Evolutionary conservation across 495 filamentous ascomycete genomes (phyloP).

Genomic region (Amorphotheca resinae): DNA sequence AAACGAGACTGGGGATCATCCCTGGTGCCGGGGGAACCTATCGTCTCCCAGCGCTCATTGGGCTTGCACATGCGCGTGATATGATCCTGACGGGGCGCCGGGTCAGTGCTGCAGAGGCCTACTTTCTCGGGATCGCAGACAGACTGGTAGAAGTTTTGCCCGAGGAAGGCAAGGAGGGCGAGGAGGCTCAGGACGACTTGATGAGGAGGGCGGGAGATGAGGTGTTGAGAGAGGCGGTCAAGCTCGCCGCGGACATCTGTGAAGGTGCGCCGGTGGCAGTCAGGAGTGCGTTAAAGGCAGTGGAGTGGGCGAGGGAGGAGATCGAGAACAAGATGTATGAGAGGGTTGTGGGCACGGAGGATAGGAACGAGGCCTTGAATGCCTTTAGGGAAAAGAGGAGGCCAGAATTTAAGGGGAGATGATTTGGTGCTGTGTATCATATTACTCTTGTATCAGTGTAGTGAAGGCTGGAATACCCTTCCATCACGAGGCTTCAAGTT

Average conservation of each 20-base stretch:
- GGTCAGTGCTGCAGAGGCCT: constrained; percentile 66
- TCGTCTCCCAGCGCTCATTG: constrained; percentile 67
- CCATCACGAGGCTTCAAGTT: too few relatives aligned
- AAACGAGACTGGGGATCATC: constrained; percentile 84
- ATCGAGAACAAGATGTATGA: constrained; percentile 71
- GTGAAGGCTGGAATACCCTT: too few relatives aligned
- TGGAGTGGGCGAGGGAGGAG: constrained; percentile 50
- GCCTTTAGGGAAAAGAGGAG: constrained; percentile 89
- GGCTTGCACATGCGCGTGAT: constrained; percentile 62
- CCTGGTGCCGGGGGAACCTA: constrained; percentile 91
- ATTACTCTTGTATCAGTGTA: too few relatives aligned
- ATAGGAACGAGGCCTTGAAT: constrained; percentile 71
- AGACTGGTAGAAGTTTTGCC: constrained; percentile 61
- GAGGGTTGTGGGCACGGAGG: constrained; percentile 65
- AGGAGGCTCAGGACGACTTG: constrained; percentile 27
- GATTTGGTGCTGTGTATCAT: too few relatives aligned
- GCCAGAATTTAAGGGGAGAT: constrained; percentile 65
- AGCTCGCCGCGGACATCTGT: constrained; percentile 69
- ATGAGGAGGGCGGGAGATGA: constrained; percentile 39
- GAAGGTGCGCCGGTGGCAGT: constrained; percentile 76
- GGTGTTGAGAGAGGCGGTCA: constrained; percentile 61
- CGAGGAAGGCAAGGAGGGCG: constrained; percentile 31
- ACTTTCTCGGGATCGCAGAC: constrained; percentile 73
- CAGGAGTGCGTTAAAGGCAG: constrained; percentile 57
- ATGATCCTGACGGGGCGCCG: constrained; percentile 75